Conservation (phyloP, 2,329 filamentous ascomycete genomes). For the Aspergillus fischeri region DNA sequence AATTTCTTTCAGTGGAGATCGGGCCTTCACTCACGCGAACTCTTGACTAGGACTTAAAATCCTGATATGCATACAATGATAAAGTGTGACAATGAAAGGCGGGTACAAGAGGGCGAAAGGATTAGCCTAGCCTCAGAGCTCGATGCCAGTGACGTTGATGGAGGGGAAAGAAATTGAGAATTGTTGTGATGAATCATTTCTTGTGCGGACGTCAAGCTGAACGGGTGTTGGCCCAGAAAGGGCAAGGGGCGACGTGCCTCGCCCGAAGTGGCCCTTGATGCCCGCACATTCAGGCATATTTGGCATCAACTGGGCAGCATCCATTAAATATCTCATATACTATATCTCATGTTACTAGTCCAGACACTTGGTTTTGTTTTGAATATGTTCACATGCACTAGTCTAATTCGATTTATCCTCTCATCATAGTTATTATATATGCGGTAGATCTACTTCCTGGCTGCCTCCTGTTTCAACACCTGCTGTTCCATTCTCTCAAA, state of each 20-base stretch:
- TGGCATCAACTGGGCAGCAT: not conserved
- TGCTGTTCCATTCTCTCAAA: slow-evolving; percentile 71
- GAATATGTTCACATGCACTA: not conserved
- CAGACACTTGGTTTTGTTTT: not conserved
- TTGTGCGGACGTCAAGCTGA: slow-evolving; percentile 2
- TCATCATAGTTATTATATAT: not conserved
- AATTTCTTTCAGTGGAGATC: slow-evolving; percentile 2
- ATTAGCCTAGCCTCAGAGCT: not conserved
- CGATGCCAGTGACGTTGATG: slow-evolving; percentile 14
- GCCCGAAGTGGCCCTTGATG: slow-evolving; percentile 1
- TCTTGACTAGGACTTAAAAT: not conserved
- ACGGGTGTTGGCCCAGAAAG: slow-evolving; percentile 9
- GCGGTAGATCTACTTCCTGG: slow-evolving; percentile 1
- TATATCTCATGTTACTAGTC: not conserved
- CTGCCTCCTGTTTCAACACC: slow-evolving; percentile 50
- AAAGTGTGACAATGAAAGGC: not conserved
- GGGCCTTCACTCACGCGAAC: not conserved
- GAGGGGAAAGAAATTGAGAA: slow-evolving; percentile 9
- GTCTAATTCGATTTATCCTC: not conserved
- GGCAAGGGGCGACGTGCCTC: slow-evolving; percentile 21
- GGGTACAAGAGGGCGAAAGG: not conserved
- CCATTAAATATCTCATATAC: not conserved
- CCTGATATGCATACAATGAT: not conserved
- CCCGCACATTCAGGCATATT: slow-evolving; percentile 10
- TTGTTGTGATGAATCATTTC: not conserved